These are phyloP conservation scores for Vigna reflexopilosa DNA, from an alignment of 306 rosid genomes.

Conservation along the genomic window DNA sequence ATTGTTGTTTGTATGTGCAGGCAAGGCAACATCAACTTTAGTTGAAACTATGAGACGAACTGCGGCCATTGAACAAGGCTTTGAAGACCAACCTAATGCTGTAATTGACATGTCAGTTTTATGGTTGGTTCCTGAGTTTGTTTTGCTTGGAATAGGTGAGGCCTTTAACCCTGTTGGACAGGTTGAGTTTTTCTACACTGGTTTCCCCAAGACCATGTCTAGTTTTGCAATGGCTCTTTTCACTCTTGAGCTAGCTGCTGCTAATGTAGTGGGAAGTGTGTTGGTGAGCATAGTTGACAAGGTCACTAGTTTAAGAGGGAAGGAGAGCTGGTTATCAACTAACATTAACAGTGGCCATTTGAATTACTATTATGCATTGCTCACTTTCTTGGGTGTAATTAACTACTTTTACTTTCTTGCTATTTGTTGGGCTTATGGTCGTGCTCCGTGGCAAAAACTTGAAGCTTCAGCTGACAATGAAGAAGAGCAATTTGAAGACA, in stretches of 20 bases:
- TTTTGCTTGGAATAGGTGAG: slow-evolving; percentile 48
- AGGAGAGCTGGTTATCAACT: slow-evolving; percentile 58
- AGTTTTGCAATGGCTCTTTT: slow-evolving; percentile 58
- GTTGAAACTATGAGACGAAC: slow-evolving; percentile 49
- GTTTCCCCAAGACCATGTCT: slow-evolving; percentile 55
- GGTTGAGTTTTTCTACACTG: slow-evolving; percentile 54
- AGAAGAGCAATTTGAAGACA: slow-evolving; percentile 45
- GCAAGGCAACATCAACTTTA: slow-evolving; percentile 33
- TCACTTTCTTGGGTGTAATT: slow-evolving; percentile 41
- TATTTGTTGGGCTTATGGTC: slow-evolving; percentile 52
- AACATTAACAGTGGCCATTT: slow-evolving; percentile 59
- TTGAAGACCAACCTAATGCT: slow-evolving; percentile 43
- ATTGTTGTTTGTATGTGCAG: slow-evolving; percentile 30
- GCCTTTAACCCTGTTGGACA: slow-evolving; percentile 52
- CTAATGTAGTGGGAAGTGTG: slow-evolving; percentile 37
- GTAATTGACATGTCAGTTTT: slow-evolving; percentile 50
- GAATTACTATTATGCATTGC: slow-evolving; percentile 52
- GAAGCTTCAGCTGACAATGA: slow-evolving; percentile 38
- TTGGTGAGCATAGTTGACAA: slow-evolving; percentile 49
- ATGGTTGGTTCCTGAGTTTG: slow-evolving; percentile 53
- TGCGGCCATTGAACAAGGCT: slow-evolving; percentile 42
- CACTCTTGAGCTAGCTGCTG: slow-evolving; percentile 47
- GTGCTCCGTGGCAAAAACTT: slow-evolving; percentile 15
- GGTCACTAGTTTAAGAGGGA: slow-evolving; percentile 47
- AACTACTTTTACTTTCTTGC: slow-evolving; percentile 54